Conservation (phyloP, 148 eudicot species). For the Chenopodium berlandieri region DNA sequence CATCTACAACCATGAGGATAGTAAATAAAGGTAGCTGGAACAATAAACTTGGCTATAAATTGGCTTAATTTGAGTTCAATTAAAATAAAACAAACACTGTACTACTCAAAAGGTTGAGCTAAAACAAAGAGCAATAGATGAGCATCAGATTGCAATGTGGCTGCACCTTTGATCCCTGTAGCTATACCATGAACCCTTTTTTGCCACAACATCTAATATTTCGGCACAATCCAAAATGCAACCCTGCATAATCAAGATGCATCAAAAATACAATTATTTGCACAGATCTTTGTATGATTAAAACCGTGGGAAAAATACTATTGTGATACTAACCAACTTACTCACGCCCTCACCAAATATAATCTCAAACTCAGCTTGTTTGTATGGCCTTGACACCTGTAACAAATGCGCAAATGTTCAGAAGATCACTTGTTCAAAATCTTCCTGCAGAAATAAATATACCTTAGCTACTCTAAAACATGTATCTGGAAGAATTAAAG, state of each 20-base stretch:
- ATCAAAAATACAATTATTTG: conserved; percentile 4
- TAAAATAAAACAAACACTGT: background rate
- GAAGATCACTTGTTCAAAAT: background rate
- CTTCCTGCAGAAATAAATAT: background rate
- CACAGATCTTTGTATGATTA: background rate
- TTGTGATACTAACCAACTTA: conserved; percentile 64
- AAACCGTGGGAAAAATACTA: background rate
- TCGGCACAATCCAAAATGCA: conserved; percentile 97
- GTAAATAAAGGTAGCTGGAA: background rate
- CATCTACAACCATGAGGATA: background rate
- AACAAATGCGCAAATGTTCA: conserved; percentile 16
- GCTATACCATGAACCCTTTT: conserved; percentile 96
- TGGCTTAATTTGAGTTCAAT: background rate
- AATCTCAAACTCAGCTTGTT: conserved; percentile 96
- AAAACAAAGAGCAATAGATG: background rate
- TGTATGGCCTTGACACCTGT: conserved; percentile 97
- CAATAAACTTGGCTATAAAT: background rate
- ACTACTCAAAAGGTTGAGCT: background rate
- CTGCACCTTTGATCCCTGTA: conserved; percentile 78
- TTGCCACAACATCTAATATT: conserved; percentile 68
- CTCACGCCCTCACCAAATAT: conserved; percentile 96
- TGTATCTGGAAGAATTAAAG: background rate
- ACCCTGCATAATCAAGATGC: conserved; percentile 52
- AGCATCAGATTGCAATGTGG: background rate
- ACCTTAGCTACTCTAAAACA: background rate